Evolutionary conservation across 306 rosid genomes (phyloP).

Genomic region (Prosopis cineraria): DNA sequence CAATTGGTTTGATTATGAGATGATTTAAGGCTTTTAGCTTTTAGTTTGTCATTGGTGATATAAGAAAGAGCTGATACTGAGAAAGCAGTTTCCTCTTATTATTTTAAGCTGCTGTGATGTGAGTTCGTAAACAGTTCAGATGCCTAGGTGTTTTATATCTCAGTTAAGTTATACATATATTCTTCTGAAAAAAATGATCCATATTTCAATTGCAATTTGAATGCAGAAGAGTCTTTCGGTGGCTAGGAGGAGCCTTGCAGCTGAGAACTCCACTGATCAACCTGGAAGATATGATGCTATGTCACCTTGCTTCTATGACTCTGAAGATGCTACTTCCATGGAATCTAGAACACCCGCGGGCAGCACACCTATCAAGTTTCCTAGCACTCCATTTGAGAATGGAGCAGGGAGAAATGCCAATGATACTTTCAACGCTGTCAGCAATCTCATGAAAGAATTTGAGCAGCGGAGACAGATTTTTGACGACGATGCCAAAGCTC

Average conservation of each 20-base stretch:
- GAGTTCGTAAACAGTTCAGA: not conserved
- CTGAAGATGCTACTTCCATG: conserved; percentile 71
- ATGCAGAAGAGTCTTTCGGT: conserved; percentile 88
- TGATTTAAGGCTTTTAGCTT: not conserved
- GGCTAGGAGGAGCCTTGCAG: conserved; percentile 78
- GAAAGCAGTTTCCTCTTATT: not conserved
- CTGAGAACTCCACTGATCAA: conserved; percentile 51
- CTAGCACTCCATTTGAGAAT: conserved; percentile 41
- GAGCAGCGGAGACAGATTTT: conserved; percentile 69
- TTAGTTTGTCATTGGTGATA: not conserved
- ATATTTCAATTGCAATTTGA: conserved; percentile 36
- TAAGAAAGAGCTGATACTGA: not conserved
- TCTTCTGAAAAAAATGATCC: no score
- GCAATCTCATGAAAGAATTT: conserved; percentile 69
- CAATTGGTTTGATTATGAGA: conserved; percentile 4
- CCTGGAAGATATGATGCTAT: conserved; percentile 47
- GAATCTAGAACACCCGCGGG: conserved; percentile 79
- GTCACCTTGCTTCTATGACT: conserved; percentile 58
- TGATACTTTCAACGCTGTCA: conserved; percentile 50
- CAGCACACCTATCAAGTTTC: conserved; percentile 69
- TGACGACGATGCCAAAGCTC: conserved; percentile 69
- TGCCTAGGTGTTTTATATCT: conserved; percentile 12
- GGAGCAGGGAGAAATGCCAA: conserved; percentile 57
- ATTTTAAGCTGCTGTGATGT: not conserved
- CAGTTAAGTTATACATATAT: no score